phyloP scores from a whole-genome alignment of 2,329 filamentous ascomycete genomes.

The Neodidymelliopsis sp. region DNA sequence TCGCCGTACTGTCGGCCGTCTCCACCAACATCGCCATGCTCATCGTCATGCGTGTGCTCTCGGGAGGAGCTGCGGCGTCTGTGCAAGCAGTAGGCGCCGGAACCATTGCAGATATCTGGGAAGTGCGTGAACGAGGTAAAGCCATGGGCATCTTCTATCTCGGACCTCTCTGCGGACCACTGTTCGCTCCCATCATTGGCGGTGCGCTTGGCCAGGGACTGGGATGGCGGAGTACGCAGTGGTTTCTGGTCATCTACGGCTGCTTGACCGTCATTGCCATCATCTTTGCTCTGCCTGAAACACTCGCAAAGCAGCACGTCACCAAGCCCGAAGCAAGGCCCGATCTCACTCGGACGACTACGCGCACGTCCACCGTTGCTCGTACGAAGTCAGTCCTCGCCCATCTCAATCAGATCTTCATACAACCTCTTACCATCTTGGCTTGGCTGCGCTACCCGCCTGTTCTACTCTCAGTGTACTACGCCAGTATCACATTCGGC shows the following conservation, averaged over 20 bases:
- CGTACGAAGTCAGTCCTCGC: slow-evolving; percentile 40
- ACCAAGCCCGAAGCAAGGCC: slow-evolving; percentile 10
- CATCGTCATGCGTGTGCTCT: slow-evolving; percentile 45
- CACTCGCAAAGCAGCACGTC: slow-evolving; percentile 26
- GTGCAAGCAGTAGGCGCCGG: slow-evolving; percentile 51
- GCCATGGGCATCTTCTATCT: slow-evolving; percentile 52
- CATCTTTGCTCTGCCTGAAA: slow-evolving; percentile 48
- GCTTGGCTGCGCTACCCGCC: slow-evolving; percentile 49
- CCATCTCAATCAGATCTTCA: slow-evolving; percentile 45
- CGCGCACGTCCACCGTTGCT: slow-evolving; percentile 44
- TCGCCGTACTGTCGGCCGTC: slow-evolving; percentile 43
- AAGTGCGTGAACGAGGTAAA: slow-evolving; percentile 45
- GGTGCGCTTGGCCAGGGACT: slow-evolving; percentile 42
- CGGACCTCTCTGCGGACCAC: slow-evolving; percentile 48
- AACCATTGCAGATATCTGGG: slow-evolving; percentile 50
- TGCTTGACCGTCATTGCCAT: slow-evolving; percentile 41
- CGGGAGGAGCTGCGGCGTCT: slow-evolving; percentile 48
- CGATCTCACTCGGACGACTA: slow-evolving; percentile 38
- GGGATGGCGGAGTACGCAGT: slow-evolving; percentile 51
- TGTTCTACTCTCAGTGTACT: slow-evolving; percentile 50
- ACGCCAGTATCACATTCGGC: slow-evolving; percentile 51
- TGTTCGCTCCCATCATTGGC: slow-evolving; percentile 51
- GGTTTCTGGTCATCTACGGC: slow-evolving; percentile 51
- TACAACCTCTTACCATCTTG: slow-evolving; percentile 50
- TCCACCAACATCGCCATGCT: slow-evolving; percentile 49